Evolutionary conservation across 495 filamentous ascomycete species (phyloP).

Genomic region (Penicillium robsamsonii): DNA sequence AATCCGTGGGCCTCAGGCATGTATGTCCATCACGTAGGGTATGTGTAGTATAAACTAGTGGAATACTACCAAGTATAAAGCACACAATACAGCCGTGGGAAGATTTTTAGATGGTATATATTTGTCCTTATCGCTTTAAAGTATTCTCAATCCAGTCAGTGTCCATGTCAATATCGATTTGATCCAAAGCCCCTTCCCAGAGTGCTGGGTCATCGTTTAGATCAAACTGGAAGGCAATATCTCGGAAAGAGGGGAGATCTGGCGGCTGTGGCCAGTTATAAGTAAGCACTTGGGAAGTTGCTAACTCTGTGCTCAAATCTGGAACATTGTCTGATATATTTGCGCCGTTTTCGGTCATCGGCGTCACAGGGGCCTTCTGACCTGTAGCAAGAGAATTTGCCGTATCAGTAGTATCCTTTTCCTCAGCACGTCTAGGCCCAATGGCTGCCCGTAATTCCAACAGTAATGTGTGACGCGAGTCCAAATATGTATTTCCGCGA

Average conservation of each 20-base stretch:
- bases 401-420: background rate
- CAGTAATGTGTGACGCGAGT: constrained; percentile 41
- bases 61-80: background rate
- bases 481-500: constrained; percentile 46
- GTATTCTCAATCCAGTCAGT: constrained; percentile 43
- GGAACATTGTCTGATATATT: constrained; percentile 4
- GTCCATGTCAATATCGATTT: constrained; percentile 44
- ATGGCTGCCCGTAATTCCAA: constrained; percentile 35
- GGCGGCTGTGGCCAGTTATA: constrained; percentile 23
- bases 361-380: constrained; percentile 13
- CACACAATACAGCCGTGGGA: background rate
- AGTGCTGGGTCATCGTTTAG: constrained; percentile 38
- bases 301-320: background rate
- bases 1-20: background rate
- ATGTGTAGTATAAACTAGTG: background rate
- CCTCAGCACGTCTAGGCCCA: constrained; percentile 15
- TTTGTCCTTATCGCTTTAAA: constrained; percentile 21
- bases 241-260: constrained; percentile 29
- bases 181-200: constrained; percentile 38
- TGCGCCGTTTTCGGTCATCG: constrained; percentile 19
- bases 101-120: background rate
- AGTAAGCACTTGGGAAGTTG: background rate
- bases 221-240: constrained; percentile 38
- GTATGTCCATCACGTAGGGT: background rate
- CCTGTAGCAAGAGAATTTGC: background rate